A percentile compares a stretch with the other conserved stretches of the same genome.
Evolutionary conservation across 192 early-diverging fungal genomes (phyloP).

Genomic region (Entomortierella parvispora): DNA sequence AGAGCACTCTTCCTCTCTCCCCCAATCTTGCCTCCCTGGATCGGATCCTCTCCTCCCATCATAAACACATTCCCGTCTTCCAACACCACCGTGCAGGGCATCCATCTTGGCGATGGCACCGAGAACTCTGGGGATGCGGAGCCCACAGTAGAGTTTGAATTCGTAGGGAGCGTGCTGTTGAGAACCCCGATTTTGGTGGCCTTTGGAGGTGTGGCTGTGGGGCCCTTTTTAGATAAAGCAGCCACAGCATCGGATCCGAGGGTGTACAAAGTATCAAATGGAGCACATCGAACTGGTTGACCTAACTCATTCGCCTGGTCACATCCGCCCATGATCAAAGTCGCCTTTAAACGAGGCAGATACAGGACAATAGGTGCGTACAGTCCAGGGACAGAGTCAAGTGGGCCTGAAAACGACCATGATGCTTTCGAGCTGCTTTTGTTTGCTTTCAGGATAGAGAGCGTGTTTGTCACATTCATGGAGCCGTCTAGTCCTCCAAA

Average conservation of each 20-base stretch:
- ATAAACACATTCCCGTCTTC: constrained; percentile 24
- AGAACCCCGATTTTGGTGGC: neutral
- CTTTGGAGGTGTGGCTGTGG: too few relatives aligned
- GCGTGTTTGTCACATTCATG: constrained; percentile 7
- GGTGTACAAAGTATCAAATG: constrained; percentile 36
- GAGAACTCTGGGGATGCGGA: too few relatives aligned
- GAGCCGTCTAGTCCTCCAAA: constrained; percentile 35
- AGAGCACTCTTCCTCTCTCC: neutral
- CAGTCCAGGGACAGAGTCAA: constrained; percentile 19
- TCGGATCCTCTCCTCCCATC: constrained; percentile 21
- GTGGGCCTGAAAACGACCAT: constrained; percentile 19
- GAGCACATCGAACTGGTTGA: constrained; percentile 17
- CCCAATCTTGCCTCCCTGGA: too few relatives aligned
- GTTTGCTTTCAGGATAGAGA: constrained; percentile 15
- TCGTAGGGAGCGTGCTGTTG: constrained; percentile 3
- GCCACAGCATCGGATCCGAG: constrained; percentile 10
- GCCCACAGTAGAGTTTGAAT: too few relatives aligned
- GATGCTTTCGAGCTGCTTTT: neutral
- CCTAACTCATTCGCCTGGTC: constrained; percentile 7
- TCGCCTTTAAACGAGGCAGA: constrained; percentile 6
- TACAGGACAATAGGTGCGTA: constrained; percentile 27
- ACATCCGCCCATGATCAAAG: constrained; percentile 47
- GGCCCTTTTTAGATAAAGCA: too few relatives aligned
- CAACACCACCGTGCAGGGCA: constrained; percentile 31
- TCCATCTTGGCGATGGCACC: constrained; percentile 17